Conservation (phyloP, 148 eudicot species). For the Fagopyrum tataricum region DNA sequence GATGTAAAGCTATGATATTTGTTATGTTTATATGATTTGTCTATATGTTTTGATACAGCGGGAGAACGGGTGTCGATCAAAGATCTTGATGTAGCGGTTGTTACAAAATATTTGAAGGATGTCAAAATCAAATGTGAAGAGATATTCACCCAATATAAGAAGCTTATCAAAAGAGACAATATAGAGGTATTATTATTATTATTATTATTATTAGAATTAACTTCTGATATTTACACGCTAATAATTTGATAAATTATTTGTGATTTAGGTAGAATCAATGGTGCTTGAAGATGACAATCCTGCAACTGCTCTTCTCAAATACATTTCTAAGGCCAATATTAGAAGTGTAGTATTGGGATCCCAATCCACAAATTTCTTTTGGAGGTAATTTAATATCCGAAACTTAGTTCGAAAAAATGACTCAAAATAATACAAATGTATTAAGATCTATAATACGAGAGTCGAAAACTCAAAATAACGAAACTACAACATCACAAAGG, state of each 20-base stretch:
- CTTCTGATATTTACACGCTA: too few relatives aligned
- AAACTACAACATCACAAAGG: too few relatives aligned
- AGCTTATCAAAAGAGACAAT: constrained; percentile 21
- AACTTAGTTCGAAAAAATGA: too few relatives aligned
- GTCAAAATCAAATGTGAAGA: constrained; percentile 29
- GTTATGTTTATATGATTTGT: too few relatives aligned
- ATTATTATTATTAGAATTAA: too few relatives aligned
- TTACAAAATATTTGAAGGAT: constrained; percentile 36
- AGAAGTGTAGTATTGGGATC: constrained; percentile 51
- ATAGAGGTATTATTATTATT: constrained; percentile 20
- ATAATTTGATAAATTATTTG: too few relatives aligned
- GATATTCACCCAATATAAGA: constrained; percentile 33
- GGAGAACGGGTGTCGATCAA: constrained; percentile 40
- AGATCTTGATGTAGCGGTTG: constrained; percentile 41
- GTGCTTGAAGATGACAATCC: constrained; percentile 56
- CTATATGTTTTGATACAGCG: constrained; percentile 21
- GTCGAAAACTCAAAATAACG: too few relatives aligned
- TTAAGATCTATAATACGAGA: too few relatives aligned
- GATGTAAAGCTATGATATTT: too few relatives aligned
- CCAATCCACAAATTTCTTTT: constrained; percentile 28
- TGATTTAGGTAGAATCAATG: constrained; percentile 39
- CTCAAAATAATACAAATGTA: too few relatives aligned
- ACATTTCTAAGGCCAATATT: constrained; percentile 28
- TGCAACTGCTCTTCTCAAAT: constrained; percentile 39
- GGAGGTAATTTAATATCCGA: constrained; percentile 18